Evolutionary conservation across 2,329 filamentous ascomycete species (phyloP).

Genomic region (Neofusicoccum parvum): DNA sequence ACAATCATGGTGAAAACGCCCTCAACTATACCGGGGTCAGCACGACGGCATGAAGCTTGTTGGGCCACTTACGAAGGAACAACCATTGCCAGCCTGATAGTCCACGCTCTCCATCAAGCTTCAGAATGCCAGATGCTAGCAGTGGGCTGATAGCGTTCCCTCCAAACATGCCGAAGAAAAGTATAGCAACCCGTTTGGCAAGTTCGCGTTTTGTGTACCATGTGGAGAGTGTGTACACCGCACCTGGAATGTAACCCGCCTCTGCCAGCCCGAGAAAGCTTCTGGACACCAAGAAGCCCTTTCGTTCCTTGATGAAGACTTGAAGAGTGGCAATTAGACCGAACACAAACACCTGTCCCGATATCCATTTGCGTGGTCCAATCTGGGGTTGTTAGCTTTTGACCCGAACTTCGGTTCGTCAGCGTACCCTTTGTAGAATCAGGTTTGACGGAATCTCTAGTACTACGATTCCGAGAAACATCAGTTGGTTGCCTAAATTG

Average conservation of each 20-base stretch:
- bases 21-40: conserved; percentile 40
- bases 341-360: conserved; percentile 52
- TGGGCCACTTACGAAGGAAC: conserved; percentile 44
- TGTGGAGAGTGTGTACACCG: conserved; percentile 54
- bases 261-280: conserved; percentile 52
- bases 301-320: conserved; percentile 33
- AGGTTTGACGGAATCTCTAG: conserved; percentile 58
- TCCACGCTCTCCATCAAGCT: conserved; percentile 45
- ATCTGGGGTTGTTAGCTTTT: conserved; percentile 23
- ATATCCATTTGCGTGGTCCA: conserved; percentile 49
- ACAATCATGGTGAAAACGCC: conserved; percentile 48
- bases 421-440: conserved; percentile 38
- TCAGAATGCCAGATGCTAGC: conserved; percentile 52
- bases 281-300: conserved; percentile 50
- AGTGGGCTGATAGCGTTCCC: conserved; percentile 54
- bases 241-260: conserved; percentile 56
- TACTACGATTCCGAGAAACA: conserved; percentile 55
- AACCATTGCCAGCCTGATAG: conserved; percentile 56
- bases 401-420: not conserved
- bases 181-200: conserved; percentile 51
- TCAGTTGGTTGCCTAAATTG: conserved; percentile 57
- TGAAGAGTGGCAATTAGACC: conserved; percentile 52
- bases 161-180: conserved; percentile 59
- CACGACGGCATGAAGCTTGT: no score
- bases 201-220: conserved; percentile 54